Evolutionary conservation across 164 flowering plant genomes (phyloP).

Genomic region (Kalanchoe fedtschenkoi): DNA sequence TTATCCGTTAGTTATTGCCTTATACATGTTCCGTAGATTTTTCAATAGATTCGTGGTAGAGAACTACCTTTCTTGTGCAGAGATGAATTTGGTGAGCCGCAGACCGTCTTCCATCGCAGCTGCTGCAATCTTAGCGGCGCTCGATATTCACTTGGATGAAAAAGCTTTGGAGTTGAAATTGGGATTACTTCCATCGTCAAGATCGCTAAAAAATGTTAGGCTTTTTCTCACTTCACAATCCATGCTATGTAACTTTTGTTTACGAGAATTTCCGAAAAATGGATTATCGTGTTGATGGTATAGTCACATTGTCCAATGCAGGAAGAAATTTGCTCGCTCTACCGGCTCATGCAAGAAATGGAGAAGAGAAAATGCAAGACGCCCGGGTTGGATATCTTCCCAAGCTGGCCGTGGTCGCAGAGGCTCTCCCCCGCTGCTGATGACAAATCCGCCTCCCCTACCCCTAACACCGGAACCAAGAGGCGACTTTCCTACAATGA

Average conservation of each 20-base stretch:
- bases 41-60: not conserved
- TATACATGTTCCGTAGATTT: not conserved
- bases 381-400: not conserved
- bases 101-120: slow-evolving; percentile 59
- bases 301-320: not conserved
- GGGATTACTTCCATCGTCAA: not conserved
- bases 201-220: not conserved
- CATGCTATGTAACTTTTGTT: not conserved
- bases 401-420: not conserved
- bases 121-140: slow-evolving; percentile 18
- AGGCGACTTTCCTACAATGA: not conserved
- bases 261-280: not conserved
- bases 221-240: not conserved
- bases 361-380: slow-evolving; percentile 1
- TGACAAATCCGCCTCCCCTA: not conserved
- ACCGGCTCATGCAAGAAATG: not conserved
- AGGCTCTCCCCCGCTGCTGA: not conserved
- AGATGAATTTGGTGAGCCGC: slow-evolving; percentile 25
- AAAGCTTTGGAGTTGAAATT: not conserved
- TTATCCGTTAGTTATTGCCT: not conserved
- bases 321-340: not conserved
- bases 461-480: not conserved
- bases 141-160: not conserved
- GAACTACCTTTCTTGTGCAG: slow-evolving; percentile 1
- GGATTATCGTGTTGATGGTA: not conserved